phyloP scores from a whole-genome alignment of 225 moss, liverwort and hornwort species.

The Bryum argenteum region DNA sequence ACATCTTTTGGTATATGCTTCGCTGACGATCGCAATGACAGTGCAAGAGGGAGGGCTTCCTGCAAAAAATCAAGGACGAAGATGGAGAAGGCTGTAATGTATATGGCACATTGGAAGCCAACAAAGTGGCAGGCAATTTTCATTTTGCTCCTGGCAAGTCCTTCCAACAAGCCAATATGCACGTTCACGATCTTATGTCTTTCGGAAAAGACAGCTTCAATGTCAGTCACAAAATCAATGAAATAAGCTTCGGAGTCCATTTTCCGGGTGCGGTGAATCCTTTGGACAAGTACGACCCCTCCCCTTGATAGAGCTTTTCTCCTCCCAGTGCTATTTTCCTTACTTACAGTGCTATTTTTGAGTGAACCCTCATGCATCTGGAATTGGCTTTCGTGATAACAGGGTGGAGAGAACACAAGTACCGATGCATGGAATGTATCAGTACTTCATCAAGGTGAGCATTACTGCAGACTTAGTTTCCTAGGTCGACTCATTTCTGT shows the following conservation, averaged over 20 bases:
- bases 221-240: conserved; percentile 88
- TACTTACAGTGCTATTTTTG: conserved; percentile 25
- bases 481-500: no score
- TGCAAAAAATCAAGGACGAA: conserved; percentile 89
- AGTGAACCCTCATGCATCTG: neutral
- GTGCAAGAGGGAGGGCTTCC: conserved; percentile 95
- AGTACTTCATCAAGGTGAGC: conserved; percentile 93
- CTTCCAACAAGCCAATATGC: conserved; percentile 97
- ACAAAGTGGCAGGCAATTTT: conserved; percentile 98
- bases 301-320: neutral
- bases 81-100: conserved; percentile 97
- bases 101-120: conserved; percentile 92
- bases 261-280: conserved; percentile 94
- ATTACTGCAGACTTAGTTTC: neutral
- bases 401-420: conserved; percentile 79
- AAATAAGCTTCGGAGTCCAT: conserved; percentile 91
- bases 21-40: conserved; percentile 31
- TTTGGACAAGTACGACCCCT: conserved; percentile 71
- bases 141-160: conserved; percentile 99
- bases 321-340: conserved; percentile 19
- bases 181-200: conserved; percentile 93
- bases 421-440: conserved; percentile 87
- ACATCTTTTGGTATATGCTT: no score
- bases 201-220: conserved; percentile 96
- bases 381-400: conserved; percentile 24